Evolutionary conservation across 305 asterid species (phyloP).

Genomic region (Nicotiana rustica): DNA sequence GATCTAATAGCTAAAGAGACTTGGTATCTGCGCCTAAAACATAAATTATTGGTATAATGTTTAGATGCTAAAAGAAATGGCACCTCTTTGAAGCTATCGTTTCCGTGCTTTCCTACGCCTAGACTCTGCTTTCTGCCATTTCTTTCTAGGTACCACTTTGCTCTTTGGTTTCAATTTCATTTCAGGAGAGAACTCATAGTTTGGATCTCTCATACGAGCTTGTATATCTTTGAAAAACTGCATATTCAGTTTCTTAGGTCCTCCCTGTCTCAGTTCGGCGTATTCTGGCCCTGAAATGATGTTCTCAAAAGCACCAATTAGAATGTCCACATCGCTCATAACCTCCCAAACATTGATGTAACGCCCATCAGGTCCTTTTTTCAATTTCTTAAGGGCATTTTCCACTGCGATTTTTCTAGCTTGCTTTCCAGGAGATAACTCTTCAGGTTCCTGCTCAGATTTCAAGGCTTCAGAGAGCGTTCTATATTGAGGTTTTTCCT

Average conservation of each 20-base stretch:
- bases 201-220: conserved; percentile 92
- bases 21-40: not conserved
- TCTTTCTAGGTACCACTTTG: conserved; percentile 76
- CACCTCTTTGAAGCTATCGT: conserved; percentile 50
- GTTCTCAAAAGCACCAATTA: conserved; percentile 88
- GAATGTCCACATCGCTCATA: conserved; percentile 87
- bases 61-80: conserved; percentile 19
- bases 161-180: conserved; percentile 85
- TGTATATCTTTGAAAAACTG: conserved; percentile 90
- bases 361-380: conserved; percentile 94
- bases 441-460: conserved; percentile 85
- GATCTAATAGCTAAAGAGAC: conserved; percentile 5
- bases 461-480: conserved; percentile 81
- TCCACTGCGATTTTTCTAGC: conserved; percentile 87
- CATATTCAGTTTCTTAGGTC: conserved; percentile 84
- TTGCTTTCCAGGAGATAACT: conserved; percentile 83
- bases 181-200: conserved; percentile 82
- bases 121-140: conserved; percentile 85
- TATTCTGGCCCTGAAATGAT: conserved; percentile 94
- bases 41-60: conserved; percentile 6
- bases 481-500: conserved; percentile 75
- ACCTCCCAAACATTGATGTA: conserved; percentile 94
- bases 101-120: conserved; percentile 88
- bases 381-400: conserved; percentile 86
- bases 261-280: conserved; percentile 86